A percentile compares a stretch with the other conserved stretches of the same genome.
phyloP scores from a whole-genome alignment of 1,284 basidiomycete species.

The Dichomitus squalens region DNA sequence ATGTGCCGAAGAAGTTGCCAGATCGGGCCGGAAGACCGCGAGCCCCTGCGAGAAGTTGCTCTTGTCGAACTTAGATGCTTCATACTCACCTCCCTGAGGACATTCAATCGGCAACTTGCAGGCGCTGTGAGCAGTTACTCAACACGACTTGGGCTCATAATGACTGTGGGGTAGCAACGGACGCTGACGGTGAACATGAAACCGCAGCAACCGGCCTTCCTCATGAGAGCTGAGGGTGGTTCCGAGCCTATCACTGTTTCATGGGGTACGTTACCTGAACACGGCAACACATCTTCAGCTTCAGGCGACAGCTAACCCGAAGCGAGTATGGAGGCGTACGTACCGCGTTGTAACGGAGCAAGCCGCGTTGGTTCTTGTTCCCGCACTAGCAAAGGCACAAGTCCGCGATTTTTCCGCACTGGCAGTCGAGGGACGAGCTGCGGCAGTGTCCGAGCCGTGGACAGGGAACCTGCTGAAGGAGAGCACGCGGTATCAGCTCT shows the following conservation, averaged over 20 bases:
- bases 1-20: background rate
- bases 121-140: background rate
- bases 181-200: background rate
- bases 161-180: background rate
- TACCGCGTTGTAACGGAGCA: background rate
- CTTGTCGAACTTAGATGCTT: background rate
- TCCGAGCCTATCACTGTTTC: background rate
- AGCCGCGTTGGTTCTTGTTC: background rate
- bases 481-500: background rate
- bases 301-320: background rate
- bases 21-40: constrained; percentile 9
- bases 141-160: background rate
- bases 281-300: background rate
- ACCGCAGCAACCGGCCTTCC: background rate
- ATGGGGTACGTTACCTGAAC: background rate
- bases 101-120: background rate
- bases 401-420: background rate
- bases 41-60: constrained; percentile 3
- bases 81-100: background rate
- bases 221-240: background rate
- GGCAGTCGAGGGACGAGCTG: background rate
- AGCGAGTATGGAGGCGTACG: background rate
- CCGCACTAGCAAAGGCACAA: background rate
- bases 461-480: background rate
- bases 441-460: background rate